Base-by-base conservation (phyloP, 2,329 filamentous ascomycete genomes). In the Chaetomium globosum region DNA sequence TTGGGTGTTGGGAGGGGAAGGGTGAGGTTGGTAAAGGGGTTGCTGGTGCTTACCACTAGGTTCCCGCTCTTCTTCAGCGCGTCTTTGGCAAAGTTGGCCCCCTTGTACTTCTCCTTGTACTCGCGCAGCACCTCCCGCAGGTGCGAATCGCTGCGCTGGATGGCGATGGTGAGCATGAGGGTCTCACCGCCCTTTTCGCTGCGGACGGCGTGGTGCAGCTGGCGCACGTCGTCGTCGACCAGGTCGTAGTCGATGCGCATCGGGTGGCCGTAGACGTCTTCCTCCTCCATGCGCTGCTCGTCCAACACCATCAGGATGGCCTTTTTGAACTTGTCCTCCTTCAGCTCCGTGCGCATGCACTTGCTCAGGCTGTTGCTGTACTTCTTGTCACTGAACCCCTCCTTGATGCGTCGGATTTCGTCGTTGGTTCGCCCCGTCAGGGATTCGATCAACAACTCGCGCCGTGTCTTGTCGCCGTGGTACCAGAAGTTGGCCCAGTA, bases 401-500 rank as follows among this genome's bases (percentile, higher is more conserved):
- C 87, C 77, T 96, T 97, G 81, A 99, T 97, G 67, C 85, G 83
- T 12, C 86, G 84, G 68, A 98, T 91, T 74, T 98, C 95, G n/a
- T 86, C 82, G 76, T 97, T 97, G 31, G 88, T 87, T 6, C 93
- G 87, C 0, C 95, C 95, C 87, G 97, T 96, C 23, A 99, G 84
- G 6, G 89, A 87, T 78, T 99, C 95, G 72, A 98, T 97, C 61
- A 99, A 85, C 43, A 99, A 83, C 77, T 98, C 94, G 6, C 93
- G 87, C 2, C 92, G 85, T 8, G 89, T 91, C 72, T 89, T 91
- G 76, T 94, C 90, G 46, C 89, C 89, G 75, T 97, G 94, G 79
- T 97, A 98, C 89, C 93, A 98, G 77, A 92, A 97, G 76, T 97
- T 98, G 66, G 94, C 93, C 93, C 95, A 99, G 82, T 97, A 97